Percentiles rank a stretch among this genome's conserved stretches.
Conservation (phyloP, 1,284 basidiomycete genomes). For the Coriolopsis trogii region DNA sequence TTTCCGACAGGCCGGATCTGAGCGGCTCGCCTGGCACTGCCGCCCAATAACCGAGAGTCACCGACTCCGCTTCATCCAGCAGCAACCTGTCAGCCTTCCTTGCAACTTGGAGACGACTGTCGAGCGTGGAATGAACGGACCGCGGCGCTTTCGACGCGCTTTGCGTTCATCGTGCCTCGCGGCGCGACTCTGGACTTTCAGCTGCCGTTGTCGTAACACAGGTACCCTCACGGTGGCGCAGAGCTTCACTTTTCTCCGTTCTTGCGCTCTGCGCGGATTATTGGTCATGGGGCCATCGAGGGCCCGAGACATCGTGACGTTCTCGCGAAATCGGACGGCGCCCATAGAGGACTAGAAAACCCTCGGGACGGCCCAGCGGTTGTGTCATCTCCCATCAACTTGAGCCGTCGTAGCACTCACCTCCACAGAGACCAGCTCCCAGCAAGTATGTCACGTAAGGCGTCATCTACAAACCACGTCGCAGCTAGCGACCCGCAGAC, state of each 20-base stretch:
- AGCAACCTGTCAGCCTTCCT: too few species aligned
- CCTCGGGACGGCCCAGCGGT: neutral
- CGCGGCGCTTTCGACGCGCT: too few species aligned
- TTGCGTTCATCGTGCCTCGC: neutral
- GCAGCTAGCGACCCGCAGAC: neutral
- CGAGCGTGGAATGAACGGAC: too few species aligned
- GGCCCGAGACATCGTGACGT: too few species aligned
- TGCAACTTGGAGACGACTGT: too few species aligned
- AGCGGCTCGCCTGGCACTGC: neutral
- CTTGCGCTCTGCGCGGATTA: constrained; percentile 17
- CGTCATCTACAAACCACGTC: neutral
- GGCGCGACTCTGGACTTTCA: neutral
- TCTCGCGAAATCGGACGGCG: neutral
- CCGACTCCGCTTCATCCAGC: too few species aligned
- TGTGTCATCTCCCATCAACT: neutral
- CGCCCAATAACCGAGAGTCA: too few species aligned
- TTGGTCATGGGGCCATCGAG: constrained; percentile 15
- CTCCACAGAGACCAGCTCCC: neutral
- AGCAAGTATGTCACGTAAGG: neutral
- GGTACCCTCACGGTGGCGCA: neutral
- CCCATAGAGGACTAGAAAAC: neutral
- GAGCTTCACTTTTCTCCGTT: constrained; percentile 3
- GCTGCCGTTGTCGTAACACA: neutral
- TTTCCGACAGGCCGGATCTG: too few species aligned
- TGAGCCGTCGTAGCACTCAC: neutral